phyloP scores from a whole-genome alignment of 2,329 filamentous ascomycete species.

The Aotearoamyces nothofagi region DNA sequence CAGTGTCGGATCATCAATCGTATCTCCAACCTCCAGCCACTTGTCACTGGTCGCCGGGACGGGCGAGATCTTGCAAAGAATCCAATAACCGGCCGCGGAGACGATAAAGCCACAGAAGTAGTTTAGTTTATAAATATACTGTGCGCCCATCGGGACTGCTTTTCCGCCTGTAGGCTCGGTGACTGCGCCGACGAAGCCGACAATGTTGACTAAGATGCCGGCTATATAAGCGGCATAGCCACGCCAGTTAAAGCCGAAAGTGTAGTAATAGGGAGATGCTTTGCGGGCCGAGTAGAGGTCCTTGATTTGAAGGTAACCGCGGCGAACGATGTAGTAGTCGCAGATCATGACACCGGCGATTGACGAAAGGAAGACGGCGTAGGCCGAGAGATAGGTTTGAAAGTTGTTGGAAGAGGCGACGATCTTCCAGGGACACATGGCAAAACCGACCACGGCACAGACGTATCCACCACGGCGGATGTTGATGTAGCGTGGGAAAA shows the following conservation, averaged over 20 bases:
- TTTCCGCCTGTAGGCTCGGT: too few species aligned
- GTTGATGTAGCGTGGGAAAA: conserved; percentile 65
- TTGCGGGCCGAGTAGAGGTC: conserved; percentile 63
- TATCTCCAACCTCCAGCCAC: conserved; percentile 65
- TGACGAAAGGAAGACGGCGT: conserved; percentile 85
- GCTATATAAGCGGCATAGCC: conserved; percentile 70
- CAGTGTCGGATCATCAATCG: conserved; percentile 32
- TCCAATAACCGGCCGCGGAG: conserved; percentile 50
- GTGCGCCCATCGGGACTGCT: conserved; percentile 60
- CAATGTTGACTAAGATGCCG: conserved; percentile 80
- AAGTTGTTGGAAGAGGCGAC: conserved; percentile 66
- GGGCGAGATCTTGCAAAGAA: conserved; percentile 52
- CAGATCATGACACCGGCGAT: conserved; percentile 83
- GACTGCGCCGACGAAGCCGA: conserved; percentile 76
- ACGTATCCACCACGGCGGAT: conserved; percentile 82
- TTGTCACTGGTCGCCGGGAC: conserved; percentile 57
- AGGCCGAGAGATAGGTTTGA: conserved; percentile 81
- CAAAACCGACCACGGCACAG: conserved; percentile 63
- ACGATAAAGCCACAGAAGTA: conserved; percentile 78
- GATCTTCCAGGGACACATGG: conserved; percentile 78
- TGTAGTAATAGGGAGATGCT: conserved; percentile 58
- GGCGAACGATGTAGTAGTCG: conserved; percentile 79
- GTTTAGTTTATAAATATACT: conserved; percentile 80
- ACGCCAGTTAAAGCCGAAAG: conserved; percentile 63
- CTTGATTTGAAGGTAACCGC: conserved; percentile 64